These are phyloP conservation scores for Andrographis paniculata DNA, from an alignment of 305 asterid genomes.

Conservation along the genomic window DNA sequence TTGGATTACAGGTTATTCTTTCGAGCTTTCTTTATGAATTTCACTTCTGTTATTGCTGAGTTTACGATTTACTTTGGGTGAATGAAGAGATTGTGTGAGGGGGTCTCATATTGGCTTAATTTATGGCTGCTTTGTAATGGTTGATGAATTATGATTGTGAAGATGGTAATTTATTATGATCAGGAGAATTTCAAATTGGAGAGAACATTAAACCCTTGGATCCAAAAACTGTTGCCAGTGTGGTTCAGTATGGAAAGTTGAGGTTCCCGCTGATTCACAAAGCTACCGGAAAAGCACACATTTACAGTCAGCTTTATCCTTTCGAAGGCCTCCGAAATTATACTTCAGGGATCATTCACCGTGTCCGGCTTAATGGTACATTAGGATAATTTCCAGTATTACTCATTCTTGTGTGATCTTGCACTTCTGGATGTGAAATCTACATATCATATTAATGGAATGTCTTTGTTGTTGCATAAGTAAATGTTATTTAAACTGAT, in stretches of 20 bases:
- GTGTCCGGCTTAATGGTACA: slow-evolving; percentile 74
- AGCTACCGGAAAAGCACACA: slow-evolving; percentile 56
- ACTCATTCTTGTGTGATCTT: neutral
- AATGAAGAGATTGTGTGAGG: no score
- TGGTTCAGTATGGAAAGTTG: slow-evolving; percentile 56
- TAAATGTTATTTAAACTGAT: no score
- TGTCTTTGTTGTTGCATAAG: no score
- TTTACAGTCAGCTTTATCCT: slow-evolving; percentile 77
- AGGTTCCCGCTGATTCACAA: slow-evolving; percentile 32
- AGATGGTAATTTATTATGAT: slow-evolving; percentile 13
- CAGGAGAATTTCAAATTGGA: slow-evolving; percentile 87
- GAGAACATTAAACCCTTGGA: slow-evolving; percentile 45
- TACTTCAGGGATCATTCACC: slow-evolving; percentile 92
- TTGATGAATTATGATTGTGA: neutral
- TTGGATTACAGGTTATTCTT: slow-evolving; percentile 72
- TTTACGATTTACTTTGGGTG: no score
- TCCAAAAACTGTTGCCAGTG: slow-evolving; percentile 52
- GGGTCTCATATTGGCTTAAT: no score
- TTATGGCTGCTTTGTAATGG: neutral
- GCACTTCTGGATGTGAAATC: no score
- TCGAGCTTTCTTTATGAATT: neutral
- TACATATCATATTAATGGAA: no score
- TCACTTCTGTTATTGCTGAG: no score
- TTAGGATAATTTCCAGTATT: neutral
- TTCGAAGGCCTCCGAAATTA: slow-evolving; percentile 72